Evolutionary conservation across 2,329 filamentous ascomycete genomes (phyloP), one percentile per base, ranked within the genome.

Genomic region (Aspergillus calidoustus): DNA sequence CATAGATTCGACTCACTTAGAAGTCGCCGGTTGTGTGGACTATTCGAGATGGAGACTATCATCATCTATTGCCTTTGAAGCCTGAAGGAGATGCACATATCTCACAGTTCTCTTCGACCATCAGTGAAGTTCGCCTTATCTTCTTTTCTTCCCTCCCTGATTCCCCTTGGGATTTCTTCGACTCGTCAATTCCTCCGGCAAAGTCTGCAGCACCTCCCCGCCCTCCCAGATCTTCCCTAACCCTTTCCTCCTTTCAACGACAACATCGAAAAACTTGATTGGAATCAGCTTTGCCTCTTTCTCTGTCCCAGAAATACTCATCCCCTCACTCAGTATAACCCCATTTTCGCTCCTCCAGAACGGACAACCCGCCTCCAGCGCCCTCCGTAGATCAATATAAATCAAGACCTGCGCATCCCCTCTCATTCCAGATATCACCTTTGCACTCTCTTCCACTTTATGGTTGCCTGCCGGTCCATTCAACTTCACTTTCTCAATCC

Each of bases 291-390:
- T 91, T 23, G 67, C 56, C n/a, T 52, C 46, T 17, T 58, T 78
- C 51, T 22, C 43, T 41, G 11, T 41, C 34, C 87, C 69, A 87
- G 86, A 3, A 38, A 87, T 86, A 3, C 38, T 77, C 76, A 77
- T 81, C 76, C 75, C 86, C 76, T 72, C 82, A 77, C 72, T 80
- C 66, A 94, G 77, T 64, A 93, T 83, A 8, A 94, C 91, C 2
- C 87, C 89, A 72, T 94, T 94, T 68, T 91, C 89, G 73, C 90
- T 92, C 64, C 87, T 75, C 87, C 91, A 96, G 85, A 93, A 96
- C 71, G 83, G 82, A 65, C 92, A 78, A 0, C 82, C 82, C 0
- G 79, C 87, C 47, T 79, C 78, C 69, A 96, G 73, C 68, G 91
- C 89, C 70, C 81, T 81, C 75, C 81, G 78, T 30, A 96, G 78